phyloP scores from a whole-genome alignment of 2,329 filamentous ascomycete genomes.

The Periglandula ipomoeae region DNA sequence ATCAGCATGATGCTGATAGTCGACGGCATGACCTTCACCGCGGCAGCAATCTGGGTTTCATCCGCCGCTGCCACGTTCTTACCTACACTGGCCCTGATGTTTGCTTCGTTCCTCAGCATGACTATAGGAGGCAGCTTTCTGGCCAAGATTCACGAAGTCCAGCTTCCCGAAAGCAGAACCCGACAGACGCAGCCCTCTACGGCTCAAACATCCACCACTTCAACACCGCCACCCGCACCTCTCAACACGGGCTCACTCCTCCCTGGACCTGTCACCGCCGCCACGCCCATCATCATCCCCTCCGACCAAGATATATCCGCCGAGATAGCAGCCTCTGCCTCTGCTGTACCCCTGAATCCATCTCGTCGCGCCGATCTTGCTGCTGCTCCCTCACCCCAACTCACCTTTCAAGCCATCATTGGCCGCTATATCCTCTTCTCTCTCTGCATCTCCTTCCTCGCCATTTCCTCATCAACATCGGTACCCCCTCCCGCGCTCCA shows the following conservation, averaged over 20 bases:
- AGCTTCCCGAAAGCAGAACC: slow-evolving; percentile 44
- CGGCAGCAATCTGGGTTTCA: slow-evolving; percentile 46
- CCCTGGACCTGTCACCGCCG: slow-evolving; percentile 32
- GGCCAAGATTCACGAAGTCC: slow-evolving; percentile 50
- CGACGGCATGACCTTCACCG: slow-evolving; percentile 50
- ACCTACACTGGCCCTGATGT: slow-evolving; percentile 45
- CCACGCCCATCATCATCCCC: slow-evolving; percentile 47
- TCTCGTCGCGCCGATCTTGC: slow-evolving; percentile 18
- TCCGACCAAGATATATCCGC: slow-evolving; percentile 56
- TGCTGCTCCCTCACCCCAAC: slow-evolving; percentile 16
- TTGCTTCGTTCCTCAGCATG: slow-evolving; percentile 44
- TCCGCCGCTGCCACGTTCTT: slow-evolving; percentile 47
- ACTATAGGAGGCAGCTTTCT: slow-evolving; percentile 49
- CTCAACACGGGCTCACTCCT: slow-evolving; percentile 17
- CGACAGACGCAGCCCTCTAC: slow-evolving; percentile 27
- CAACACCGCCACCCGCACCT: background rate
- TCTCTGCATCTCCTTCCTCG: slow-evolving; percentile 47
- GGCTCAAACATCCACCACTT: background rate
- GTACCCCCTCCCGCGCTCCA: slow-evolving; percentile 43
- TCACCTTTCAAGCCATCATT: slow-evolving; percentile 46
- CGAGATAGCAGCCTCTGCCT: slow-evolving; percentile 41
- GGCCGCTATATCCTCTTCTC: slow-evolving; percentile 48
- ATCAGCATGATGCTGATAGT: slow-evolving; percentile 52
- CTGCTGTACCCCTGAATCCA: slow-evolving; percentile 22
- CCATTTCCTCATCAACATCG: slow-evolving; percentile 52